Percentiles rank a stretch among this genome's conserved stretches.
Conservation (phyloP, 2,329 filamentous ascomycete species). For the Calonectria pseudoturangicola region DNA sequence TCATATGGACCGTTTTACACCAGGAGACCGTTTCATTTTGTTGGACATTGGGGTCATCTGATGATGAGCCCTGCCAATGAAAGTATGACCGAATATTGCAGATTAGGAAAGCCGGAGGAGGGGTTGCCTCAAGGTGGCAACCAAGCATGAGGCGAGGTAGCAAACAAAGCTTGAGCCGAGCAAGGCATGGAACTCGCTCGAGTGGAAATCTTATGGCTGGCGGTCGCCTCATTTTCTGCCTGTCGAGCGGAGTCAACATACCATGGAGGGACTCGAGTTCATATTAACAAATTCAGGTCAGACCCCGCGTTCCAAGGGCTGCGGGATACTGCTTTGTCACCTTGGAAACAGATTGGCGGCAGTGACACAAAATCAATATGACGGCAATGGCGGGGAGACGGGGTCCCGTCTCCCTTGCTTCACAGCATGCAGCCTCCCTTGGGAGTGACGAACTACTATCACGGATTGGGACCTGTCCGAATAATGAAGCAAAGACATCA, state of each 20-base stretch:
- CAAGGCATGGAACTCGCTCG: neutral
- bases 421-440: slow-evolving; percentile 25
- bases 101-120: no score
- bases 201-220: neutral
- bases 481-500: neutral
- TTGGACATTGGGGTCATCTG: slow-evolving; percentile 9
- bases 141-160: neutral
- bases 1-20: neutral
- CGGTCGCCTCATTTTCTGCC: slow-evolving; percentile 8
- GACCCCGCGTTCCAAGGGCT: slow-evolving; percentile 34
- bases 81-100: no score
- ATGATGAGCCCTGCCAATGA: neutral
- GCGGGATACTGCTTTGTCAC: neutral
- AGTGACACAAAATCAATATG: slow-evolving; percentile 6
- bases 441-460: neutral
- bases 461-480: neutral
- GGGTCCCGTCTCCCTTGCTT: slow-evolving; percentile 26
- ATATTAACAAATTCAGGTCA: slow-evolving; percentile 28
- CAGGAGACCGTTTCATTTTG: slow-evolving; percentile 5
- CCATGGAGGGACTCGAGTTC: slow-evolving; percentile 14
- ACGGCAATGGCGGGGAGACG: slow-evolving; percentile 11
- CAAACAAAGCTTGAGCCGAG: neutral
- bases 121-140: neutral
- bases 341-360: slow-evolving; percentile 10
- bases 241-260: slow-evolving; percentile 22